Base-by-base conservation (phyloP, 75 land plant species). In the Chamaecyparis obtusa region DNA sequence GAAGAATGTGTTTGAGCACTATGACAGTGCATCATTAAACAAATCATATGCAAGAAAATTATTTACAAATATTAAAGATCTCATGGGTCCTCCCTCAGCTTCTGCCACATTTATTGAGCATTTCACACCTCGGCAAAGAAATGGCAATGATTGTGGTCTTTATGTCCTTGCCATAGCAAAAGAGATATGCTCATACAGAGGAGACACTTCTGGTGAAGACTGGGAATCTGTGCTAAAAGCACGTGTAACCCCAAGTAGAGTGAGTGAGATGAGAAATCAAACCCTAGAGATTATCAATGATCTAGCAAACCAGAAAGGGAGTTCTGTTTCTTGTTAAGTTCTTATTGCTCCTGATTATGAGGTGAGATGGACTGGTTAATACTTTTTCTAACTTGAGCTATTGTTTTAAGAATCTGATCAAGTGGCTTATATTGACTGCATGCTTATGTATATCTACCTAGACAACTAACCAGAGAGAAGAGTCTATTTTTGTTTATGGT, bases 61-160 rank as follows among this genome's bases (percentile, higher is more conserved):
- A 33, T 94, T 78, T 39, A 80, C 85, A 10, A 87, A 88, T 33
- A 91, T 97, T 3, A 86, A 85, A 83, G 76, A 84, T 30, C 90
- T 88, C 72, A 78, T 91, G 71, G 92, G 91, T 85, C 81, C 84
- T 46, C 60, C 85, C 79, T 86, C 44, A 36, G 41, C 78, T 32
- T 60, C 84, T 36, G 32, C 88, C 49, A 55, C 88, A 41, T 93
- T 92, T 69, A n/a, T 80, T 9, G 96, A 93, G 54, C 87, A 85
- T 17, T 27, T 56, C 56, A 89, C 95, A 14, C 97, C 99, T 30
- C 92, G 90, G 89, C 99, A 96, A 87, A 24, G n/a, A 71, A 97
- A 97, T 87, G 90, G 95, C 43, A 93, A 96, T 90, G 97, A 97
- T 82, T 97, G 99, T 90, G 99, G 99, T 14, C 64, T 97, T 35